These are phyloP conservation scores for Conticribra guillardii DNA, from an alignment of 108 stramenopile species.

Conservation along the genomic window DNA sequence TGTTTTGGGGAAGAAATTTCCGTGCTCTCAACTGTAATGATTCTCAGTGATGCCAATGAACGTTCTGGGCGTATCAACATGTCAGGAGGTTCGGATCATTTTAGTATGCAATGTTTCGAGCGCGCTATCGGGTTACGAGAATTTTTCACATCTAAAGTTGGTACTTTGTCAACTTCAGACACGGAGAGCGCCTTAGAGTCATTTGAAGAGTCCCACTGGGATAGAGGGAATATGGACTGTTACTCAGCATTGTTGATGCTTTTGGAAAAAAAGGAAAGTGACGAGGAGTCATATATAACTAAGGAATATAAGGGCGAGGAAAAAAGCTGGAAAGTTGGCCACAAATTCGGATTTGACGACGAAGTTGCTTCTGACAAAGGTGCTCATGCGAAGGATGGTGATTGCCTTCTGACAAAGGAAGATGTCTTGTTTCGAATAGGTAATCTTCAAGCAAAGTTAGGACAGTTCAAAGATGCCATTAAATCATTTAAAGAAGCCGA, in stretches of 20 bases:
- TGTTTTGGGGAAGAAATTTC: conserved; percentile 39
- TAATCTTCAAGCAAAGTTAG: conserved; percentile 37
- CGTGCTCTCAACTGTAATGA: conserved; percentile 25
- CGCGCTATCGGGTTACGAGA: conserved; percentile 45
- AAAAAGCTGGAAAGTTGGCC: conserved; percentile 12
- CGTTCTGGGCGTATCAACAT: conserved; percentile 23
- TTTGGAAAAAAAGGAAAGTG: conserved; percentile 24
- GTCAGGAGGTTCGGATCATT: conserved; percentile 13
- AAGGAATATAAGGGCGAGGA: conserved; percentile 13
- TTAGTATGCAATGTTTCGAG: conserved; percentile 33
- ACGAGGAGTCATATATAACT: neutral
- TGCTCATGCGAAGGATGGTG: neutral
- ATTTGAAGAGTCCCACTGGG: conserved; percentile 39
- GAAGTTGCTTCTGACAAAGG: neutral
- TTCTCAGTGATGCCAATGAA: conserved; percentile 44
- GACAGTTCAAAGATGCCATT: conserved; percentile 38
- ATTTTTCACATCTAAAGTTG: conserved; percentile 16
- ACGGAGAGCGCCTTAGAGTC: conserved; percentile 20
- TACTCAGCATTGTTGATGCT: conserved; percentile 34
- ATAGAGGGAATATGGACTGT: conserved; percentile 26
- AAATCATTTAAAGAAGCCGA: conserved; percentile 48
- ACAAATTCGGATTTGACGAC: conserved; percentile 12
- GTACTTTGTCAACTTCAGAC: conserved; percentile 22
- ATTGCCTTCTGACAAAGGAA: conserved; percentile 30
- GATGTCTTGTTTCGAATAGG: conserved; percentile 52